A percentile compares a stretch with the other conserved stretches of the same genome.
phyloP scores from a whole-genome alignment of 148 eudicot species.

The Cornus controversa region DNA sequence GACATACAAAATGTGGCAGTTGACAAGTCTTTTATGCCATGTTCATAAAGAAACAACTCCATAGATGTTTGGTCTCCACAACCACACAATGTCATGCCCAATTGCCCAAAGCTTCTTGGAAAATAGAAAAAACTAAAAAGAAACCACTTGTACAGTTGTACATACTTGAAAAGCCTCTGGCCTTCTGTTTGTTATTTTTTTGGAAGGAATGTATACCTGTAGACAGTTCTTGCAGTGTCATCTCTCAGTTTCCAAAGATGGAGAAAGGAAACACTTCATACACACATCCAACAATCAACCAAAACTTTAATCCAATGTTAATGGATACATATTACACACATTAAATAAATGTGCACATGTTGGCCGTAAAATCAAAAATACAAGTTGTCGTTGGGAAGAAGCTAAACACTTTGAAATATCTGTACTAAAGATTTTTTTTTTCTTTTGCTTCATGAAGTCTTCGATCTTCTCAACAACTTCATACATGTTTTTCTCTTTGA shows the following conservation, averaged over 20 bases:
- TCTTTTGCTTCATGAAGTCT: constrained; percentile 49
- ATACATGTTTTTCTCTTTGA: constrained; percentile 48
- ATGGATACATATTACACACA: neutral
- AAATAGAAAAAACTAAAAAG: neutral
- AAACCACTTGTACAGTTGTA: neutral
- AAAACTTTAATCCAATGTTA: neutral
- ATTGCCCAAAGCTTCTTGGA: too few species aligned
- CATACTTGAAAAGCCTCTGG: too few species aligned
- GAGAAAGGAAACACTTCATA: neutral
- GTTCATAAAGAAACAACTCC: too few species aligned
- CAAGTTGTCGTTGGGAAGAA: too few species aligned
- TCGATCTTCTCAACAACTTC: constrained; percentile 62
- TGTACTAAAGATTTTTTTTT: constrained; percentile 39
- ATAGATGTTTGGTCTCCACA: too few species aligned
- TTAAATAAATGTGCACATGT: neutral
- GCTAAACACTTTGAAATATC: constrained; percentile 9
- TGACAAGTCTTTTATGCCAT: too few species aligned
- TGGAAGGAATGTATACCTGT: too few species aligned
- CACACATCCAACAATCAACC: neutral
- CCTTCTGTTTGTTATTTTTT: too few species aligned
- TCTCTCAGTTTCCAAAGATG: neutral
- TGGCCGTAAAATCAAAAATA: neutral
- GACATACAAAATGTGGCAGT: too few species aligned
- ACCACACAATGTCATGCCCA: too few species aligned
- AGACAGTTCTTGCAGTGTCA: neutral